Evolutionary conservation across 345 rosid species (phyloP).

Genomic region (Punica granatum): DNA sequence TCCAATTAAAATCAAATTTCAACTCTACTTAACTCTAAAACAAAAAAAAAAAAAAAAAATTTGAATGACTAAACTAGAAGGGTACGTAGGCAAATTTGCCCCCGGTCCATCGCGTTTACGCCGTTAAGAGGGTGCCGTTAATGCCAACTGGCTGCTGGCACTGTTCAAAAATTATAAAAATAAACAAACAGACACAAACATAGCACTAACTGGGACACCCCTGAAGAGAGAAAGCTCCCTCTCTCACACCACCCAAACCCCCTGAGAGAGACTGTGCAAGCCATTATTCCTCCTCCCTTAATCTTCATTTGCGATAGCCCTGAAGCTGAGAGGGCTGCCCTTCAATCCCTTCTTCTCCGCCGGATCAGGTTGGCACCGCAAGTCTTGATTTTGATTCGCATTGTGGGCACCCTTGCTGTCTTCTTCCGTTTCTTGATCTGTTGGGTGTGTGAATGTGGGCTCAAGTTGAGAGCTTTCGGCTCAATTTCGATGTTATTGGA

Average conservation of each 20-base stretch:
- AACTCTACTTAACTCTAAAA: no score
- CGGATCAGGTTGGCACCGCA: not conserved
- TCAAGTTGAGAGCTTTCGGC: not conserved
- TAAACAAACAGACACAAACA: not conserved
- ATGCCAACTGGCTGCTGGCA: constrained; percentile 9
- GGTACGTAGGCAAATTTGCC: not conserved
- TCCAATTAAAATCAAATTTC: no score
- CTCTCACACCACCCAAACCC: not conserved
- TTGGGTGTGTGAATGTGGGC: not conserved
- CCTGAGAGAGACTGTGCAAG: not conserved
- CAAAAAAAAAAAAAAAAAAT: no score
- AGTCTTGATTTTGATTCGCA: not conserved
- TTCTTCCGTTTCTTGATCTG: not conserved
- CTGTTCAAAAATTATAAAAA: not conserved
- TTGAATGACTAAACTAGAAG: not conserved
- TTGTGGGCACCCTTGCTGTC: not conserved
- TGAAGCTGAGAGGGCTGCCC: not conserved
- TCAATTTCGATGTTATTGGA: not conserved
- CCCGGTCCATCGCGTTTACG: not conserved
- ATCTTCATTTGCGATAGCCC: not conserved
- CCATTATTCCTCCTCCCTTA: not conserved
- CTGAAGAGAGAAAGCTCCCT: not conserved
- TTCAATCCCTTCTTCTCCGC: not conserved
- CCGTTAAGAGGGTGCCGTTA: not conserved
- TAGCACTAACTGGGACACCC: constrained; percentile 8